Evolutionary conservation across 805 yeast genomes (phyloP), one percentile per base, ranked within the genome.

Genomic region (Jamesozyma jinghongensis): DNA sequence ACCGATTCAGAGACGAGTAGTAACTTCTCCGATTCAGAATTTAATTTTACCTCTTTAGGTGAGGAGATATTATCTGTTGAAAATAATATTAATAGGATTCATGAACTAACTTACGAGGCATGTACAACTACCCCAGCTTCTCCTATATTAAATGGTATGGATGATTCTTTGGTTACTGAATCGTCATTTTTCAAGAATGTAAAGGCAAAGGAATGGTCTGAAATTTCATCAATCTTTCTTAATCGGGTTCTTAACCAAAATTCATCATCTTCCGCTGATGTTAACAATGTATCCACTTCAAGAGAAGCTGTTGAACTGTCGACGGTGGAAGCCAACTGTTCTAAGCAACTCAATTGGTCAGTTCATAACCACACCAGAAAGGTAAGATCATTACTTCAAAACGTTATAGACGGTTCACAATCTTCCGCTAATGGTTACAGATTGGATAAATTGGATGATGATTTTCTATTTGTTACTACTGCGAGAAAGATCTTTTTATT

Each of bases 381-480:
- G 37, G 51, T 51, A 2, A 34, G 35, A n/a, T 37, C 33, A 11
- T 41, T 54, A 34, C 38, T 55, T 4, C 17, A 39, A 10, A 18
- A 30, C 16, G 33, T 45, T 11, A 38, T 29, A 27, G 27, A 41
- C 2, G 42, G 25, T 18, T 37, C 50, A 2, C 33, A 38, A 25
- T 19, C 30, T 4, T 43, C 50, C 1, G 34, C 44, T 4, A 36
- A 30, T 19, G 56, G 56, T 3, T 50, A 49, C 27, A 44, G 40
- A 29, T 34, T 53, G 5, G 30, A 34, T 7, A 47, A 47, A 3
- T 34, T 41, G 3, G 40, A 53, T 19, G 48, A 49, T 16, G 46
- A 47, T 25, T 51, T 52, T 28, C 38, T 52, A 13, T 40, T 51
- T 4, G 47, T 54, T 2, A 51, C 57, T 1, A 46, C 57, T 1